phyloP scores from a whole-genome alignment of 163 green algal genomes.

The Scenedesmus sp. region DNA sequence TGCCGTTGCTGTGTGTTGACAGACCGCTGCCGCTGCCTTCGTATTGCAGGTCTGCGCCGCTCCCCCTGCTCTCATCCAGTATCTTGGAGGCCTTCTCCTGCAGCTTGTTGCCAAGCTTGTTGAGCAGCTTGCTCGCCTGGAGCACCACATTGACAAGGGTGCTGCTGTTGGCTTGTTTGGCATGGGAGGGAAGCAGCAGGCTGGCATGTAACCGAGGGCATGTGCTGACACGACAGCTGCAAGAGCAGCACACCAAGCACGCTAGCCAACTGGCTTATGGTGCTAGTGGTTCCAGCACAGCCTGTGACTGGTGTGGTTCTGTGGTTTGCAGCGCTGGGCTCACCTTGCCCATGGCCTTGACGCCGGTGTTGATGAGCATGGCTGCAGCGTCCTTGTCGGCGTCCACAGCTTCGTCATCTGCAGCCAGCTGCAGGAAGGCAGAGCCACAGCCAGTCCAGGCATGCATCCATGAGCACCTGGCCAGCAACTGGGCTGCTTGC shows the following conservation, averaged over 20 bases:
- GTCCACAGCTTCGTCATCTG: conserved; percentile 13
- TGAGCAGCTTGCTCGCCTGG: conserved; percentile 60
- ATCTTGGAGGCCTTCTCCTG: conserved; percentile 34
- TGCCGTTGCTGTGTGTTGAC: neutral
- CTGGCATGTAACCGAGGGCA: neutral
- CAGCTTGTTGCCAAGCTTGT: conserved; percentile 69
- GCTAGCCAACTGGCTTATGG: too few relatives aligned
- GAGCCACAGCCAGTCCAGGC: too few relatives aligned
- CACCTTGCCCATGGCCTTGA: conserved; percentile 68
- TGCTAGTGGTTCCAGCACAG: neutral
- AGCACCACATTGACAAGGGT: neutral
- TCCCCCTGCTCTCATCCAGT: neutral
- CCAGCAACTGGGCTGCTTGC: neutral
- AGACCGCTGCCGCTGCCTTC: neutral
- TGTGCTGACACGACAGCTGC: conserved; percentile 6
- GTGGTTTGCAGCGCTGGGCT: neutral
- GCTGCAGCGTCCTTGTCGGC: conserved; percentile 35
- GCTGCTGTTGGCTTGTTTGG: too few relatives aligned
- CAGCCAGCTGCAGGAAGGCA: conserved; percentile 20
- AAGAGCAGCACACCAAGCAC: neutral
- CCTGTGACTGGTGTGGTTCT: neutral
- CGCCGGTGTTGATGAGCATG: conserved; percentile 8
- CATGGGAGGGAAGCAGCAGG: too few relatives aligned
- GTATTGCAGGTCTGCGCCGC: neutral
- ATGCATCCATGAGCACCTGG: neutral